Evolutionary conservation across 2,329 filamentous ascomycete genomes (phyloP).

Genomic region (Aureobasidium leucospermi): DNA sequence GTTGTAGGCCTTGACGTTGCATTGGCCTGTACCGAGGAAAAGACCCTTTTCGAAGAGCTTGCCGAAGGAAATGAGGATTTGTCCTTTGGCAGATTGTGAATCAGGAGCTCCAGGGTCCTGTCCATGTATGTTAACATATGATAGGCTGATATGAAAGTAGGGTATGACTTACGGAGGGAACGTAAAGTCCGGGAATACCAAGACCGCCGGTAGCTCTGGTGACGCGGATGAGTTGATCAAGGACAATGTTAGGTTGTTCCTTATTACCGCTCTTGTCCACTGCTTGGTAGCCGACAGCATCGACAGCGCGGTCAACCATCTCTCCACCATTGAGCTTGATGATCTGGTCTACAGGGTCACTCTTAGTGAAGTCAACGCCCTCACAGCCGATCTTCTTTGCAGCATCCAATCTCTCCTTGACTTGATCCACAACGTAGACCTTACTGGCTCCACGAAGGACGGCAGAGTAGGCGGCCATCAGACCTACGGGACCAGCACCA

Average conservation of each 20-base stretch:
- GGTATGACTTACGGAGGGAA: constrained; percentile 19
- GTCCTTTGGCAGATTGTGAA: constrained; percentile 52
- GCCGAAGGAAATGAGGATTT: constrained; percentile 57
- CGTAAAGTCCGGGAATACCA: constrained; percentile 52
- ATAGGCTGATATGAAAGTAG: neutral
- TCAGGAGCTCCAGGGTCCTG: constrained; percentile 56
- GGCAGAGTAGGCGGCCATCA: constrained; percentile 60
- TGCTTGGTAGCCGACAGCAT: constrained; percentile 61
- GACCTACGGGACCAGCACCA: constrained; percentile 54
- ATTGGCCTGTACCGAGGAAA: constrained; percentile 54
- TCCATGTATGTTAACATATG: neutral
- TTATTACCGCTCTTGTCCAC: constrained; percentile 48
- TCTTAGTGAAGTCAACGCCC: constrained; percentile 54
- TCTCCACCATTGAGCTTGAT: constrained; percentile 47
- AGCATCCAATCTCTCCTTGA: constrained; percentile 50
- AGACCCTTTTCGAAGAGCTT: constrained; percentile 63
- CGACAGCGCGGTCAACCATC: constrained; percentile 58
- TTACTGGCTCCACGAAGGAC: constrained; percentile 52
- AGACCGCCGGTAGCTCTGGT: constrained; percentile 55
- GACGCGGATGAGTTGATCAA: constrained; percentile 57
- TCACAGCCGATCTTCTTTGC: constrained; percentile 57
- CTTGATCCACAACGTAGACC: constrained; percentile 57
- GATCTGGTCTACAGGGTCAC: constrained; percentile 54
- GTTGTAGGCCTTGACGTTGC: constrained; percentile 63
- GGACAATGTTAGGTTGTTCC: constrained; percentile 55